Evolutionary conservation across 2,329 filamentous ascomycete genomes (phyloP).

Genomic region (Trichophyton schoenleinii): DNA sequence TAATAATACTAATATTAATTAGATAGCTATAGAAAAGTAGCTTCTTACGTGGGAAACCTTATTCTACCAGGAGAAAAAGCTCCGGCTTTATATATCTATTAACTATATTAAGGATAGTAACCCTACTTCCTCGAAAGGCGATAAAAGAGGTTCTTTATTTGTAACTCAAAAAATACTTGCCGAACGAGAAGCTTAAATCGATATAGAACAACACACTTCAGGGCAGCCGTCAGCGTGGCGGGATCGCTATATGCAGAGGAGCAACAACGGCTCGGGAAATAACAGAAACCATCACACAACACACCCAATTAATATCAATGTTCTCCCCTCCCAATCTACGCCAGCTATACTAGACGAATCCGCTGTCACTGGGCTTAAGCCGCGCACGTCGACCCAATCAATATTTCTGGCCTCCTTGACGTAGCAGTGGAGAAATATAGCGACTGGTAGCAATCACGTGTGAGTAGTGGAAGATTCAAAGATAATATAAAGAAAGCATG

Average conservation of each 20-base stretch:
- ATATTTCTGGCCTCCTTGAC: too few relatives aligned
- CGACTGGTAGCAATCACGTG: too few relatives aligned
- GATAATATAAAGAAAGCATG: not conserved
- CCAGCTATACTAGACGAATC: too few relatives aligned
- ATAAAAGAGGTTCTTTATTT: conserved; percentile 9
- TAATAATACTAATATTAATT: too few relatives aligned
- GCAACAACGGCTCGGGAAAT: conserved; percentile 17
- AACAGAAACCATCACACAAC: conserved; percentile 14
- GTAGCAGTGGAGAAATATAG: too few relatives aligned
- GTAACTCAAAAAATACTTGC: conserved; percentile 10
- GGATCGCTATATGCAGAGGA: conserved; percentile 18
- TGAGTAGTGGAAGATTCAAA: too few relatives aligned
- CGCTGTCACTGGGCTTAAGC: too few relatives aligned
- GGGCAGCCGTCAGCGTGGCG: conserved; percentile 9
- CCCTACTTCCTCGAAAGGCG: not conserved
- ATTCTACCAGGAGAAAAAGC: conserved; percentile 30
- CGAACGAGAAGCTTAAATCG: conserved; percentile 7
- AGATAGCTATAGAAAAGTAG: too few relatives aligned
- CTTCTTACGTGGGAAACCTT: too few relatives aligned
- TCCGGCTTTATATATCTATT: conserved; percentile 21
- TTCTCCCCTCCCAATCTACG: conserved; percentile 15
- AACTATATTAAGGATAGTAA: conserved; percentile 18
- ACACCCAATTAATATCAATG: conserved; percentile 22
- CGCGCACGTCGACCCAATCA: too few relatives aligned
- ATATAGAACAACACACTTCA: conserved; percentile 6